Base-by-base conservation (phyloP, 2,329 filamentous ascomycete species). In the Fusarium cicatricum region DNA sequence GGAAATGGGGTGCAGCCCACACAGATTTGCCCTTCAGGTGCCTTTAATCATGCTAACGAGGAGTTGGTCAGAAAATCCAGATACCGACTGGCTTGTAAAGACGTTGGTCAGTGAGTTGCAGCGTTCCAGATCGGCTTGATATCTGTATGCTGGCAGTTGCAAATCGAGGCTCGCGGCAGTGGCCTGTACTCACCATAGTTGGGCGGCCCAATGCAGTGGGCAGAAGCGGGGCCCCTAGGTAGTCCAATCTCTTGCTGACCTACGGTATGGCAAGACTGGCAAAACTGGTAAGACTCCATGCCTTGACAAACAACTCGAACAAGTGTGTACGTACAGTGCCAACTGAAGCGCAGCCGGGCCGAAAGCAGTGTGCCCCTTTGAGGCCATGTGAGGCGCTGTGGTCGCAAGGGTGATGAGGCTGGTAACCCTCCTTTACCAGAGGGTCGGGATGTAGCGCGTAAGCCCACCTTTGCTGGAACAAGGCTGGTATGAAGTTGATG, bases 391-490 rank as follows among this genome's bases (percentile, higher is more conserved):
- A 38, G 33, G 39, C 21, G 32, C 47, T 42, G 36, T 31, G 43
- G 43, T 54, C 42, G 38, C 41, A 49, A 41, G 44, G 32, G 17
- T 14, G 29, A 23, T 47, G 52, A 54, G 55, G 44, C 49, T 55
- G 40, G 33, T 31, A 58, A 33, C 48, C 47, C 39, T 54, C 55
- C 48, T 59, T 38, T 64, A 50, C 62, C 58, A 55, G 41, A 52
- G 14, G 52, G 62, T 58, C 46, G 60, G 62, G 49, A 59, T 55
- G 52, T 41, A 58, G 51, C 52, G 48, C 52, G 47, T 46, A 52
- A 38, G 38, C 31, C 29, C 21, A 21, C 31, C 43, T 33, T 26
- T 40, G 32, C 32, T 39, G 37, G 41, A 53, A 51, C 23, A 8
- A 26, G 23, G 23, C 23, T 26, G 23, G 23, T 10, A 26, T 26